Evolutionary conservation across 2,329 filamentous ascomycete species (phyloP).

Genomic region (Aspergillus pseudonomiae): DNA sequence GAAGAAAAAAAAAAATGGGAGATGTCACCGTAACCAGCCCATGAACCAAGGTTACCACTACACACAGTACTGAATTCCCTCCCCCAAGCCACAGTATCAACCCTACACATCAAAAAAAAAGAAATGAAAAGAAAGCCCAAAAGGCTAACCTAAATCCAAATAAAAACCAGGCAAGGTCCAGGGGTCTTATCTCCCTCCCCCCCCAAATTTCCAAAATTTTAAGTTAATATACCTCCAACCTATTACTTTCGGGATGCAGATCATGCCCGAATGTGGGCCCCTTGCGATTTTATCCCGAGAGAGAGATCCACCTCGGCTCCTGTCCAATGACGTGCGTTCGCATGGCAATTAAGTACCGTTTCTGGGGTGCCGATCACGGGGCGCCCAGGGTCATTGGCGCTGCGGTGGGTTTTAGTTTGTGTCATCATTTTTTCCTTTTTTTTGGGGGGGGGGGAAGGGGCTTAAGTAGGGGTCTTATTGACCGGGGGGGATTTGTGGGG

Average conservation of each 20-base stretch:
- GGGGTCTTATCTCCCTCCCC: no score
- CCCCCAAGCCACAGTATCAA: not conserved
- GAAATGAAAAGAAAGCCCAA: no score
- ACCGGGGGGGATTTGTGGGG: no score
- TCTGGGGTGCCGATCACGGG: not conserved
- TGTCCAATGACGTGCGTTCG: not conserved
- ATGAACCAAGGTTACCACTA: not conserved
- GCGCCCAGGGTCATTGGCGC: not conserved
- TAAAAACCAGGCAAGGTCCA: not conserved
- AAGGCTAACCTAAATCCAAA: not conserved
- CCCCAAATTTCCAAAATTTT: not conserved
- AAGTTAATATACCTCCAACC: not conserved
- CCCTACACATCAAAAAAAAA: not conserved
- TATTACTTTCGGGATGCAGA: not conserved
- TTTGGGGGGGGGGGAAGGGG: no score
- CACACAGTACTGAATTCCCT: no score
- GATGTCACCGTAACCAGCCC: not conserved
- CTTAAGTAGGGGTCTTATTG: no score
- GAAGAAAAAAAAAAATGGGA: not conserved
- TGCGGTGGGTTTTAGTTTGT: not conserved
- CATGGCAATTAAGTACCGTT: constrained; percentile 4
- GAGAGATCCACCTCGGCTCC: not conserved
- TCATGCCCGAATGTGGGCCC: constrained; percentile 1
- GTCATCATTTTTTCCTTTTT: not conserved
- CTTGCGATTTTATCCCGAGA: not conserved